phyloP scores from a whole-genome alignment of 345 rosid species.

The Bruguiera gymnorhiza region DNA sequence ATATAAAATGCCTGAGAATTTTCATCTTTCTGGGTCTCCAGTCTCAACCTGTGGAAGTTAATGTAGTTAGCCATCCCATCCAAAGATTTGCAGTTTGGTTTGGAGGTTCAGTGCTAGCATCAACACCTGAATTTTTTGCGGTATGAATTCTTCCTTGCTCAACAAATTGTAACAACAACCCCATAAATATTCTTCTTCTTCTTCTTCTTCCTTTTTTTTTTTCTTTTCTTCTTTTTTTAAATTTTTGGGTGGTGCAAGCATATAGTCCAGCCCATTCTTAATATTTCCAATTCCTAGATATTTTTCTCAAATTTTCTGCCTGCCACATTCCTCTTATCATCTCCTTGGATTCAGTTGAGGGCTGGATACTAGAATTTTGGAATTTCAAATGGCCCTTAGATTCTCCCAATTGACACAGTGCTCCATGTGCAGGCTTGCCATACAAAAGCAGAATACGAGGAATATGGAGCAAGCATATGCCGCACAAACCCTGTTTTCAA shows the following conservation, averaged over 20 bases:
- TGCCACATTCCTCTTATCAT: too few species aligned
- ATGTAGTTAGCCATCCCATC: slow-evolving; percentile 92
- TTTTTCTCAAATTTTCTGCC: neutral
- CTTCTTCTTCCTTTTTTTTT: neutral
- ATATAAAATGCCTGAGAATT: slow-evolving; percentile 4
- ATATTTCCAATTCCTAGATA: neutral
- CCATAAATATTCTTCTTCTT: neutral
- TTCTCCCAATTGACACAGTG: neutral
- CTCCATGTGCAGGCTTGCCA: slow-evolving; percentile 71
- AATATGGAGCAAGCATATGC: slow-evolving; percentile 96
- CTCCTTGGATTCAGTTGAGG: neutral
- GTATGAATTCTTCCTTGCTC: slow-evolving; percentile 35
- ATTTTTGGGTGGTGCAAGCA: slow-evolving; percentile 8
- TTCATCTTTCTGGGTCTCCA: slow-evolving; percentile 17
- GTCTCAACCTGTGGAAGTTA: slow-evolving; percentile 94
- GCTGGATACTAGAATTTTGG: too few species aligned
- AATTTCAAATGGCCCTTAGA: too few species aligned
- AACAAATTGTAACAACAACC: neutral
- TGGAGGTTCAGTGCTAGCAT: slow-evolving; percentile 97
- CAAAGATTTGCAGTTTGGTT: slow-evolving; percentile 99
- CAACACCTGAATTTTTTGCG: slow-evolving; percentile 93
- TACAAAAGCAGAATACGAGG: slow-evolving; percentile 96
- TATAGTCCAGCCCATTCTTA: neutral
- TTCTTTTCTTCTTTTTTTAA: neutral
- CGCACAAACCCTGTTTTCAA: slow-evolving; percentile 99